A percentile compares a stretch with the other conserved stretches of the same genome.
Conservation (phyloP, 2,329 filamentous ascomycete species). For the Aspergillus sp. region DNA sequence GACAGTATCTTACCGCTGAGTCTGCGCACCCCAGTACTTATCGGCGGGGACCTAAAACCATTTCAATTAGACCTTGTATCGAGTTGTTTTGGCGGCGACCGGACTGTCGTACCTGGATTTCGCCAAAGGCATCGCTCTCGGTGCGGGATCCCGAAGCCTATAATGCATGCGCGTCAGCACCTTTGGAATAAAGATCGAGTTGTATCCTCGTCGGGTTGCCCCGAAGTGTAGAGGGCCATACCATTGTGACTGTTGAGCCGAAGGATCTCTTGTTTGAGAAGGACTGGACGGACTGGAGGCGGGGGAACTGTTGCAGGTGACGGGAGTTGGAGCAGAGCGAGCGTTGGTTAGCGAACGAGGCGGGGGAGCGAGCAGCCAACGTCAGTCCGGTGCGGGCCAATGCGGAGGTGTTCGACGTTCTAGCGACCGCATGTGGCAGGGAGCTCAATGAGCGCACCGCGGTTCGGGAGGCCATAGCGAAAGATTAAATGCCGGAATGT, state of each 20-base stretch:
- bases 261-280: constrained; percentile 36
- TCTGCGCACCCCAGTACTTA: constrained; percentile 99
- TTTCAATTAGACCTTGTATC: constrained; percentile 13
- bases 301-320: constrained; percentile 33
- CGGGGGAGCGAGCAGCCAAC: constrained; percentile 30
- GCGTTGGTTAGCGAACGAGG: constrained; percentile 25
- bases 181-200: not conserved
- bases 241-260: constrained; percentile 40
- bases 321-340: constrained; percentile 33
- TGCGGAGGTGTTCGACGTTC: constrained; percentile 31
- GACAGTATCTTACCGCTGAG: constrained; percentile 63
- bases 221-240: constrained; percentile 18
- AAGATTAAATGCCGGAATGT: constrained; percentile 13
- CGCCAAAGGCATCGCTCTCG: constrained; percentile 97
- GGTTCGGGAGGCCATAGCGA: constrained; percentile 39
- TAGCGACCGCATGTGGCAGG: constrained; percentile 34
- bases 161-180: constrained; percentile 9
- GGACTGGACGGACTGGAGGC: constrained; percentile 34
- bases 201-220: not conserved
- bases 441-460: constrained; percentile 39
- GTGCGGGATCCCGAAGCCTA: constrained; percentile 62
- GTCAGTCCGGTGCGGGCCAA: constrained; percentile 29
- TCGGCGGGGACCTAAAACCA: constrained; percentile 66
- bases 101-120: constrained; percentile 63
- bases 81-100: not conserved